These are phyloP conservation scores for Lagenidium sp. DNA, from an alignment of 352 stramenopile genomes.

Conservation along the genomic window DNA sequence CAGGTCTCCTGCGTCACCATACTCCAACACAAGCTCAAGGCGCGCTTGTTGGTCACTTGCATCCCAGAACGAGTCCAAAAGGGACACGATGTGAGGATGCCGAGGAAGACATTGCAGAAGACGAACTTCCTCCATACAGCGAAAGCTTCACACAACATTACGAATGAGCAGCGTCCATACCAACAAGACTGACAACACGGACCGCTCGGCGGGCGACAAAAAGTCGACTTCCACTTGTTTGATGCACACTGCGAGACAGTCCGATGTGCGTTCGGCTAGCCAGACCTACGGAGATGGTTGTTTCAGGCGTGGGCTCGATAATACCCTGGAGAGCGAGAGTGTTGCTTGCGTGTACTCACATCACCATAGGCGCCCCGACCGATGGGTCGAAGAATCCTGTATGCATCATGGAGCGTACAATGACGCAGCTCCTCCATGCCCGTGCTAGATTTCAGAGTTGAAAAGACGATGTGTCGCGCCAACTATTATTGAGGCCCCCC, in stretches of 20 bases:
- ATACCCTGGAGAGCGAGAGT: too few relatives aligned
- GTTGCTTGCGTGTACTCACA: too few relatives aligned
- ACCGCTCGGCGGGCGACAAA: slow-evolving; percentile 29
- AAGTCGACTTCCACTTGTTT: slow-evolving; percentile 54
- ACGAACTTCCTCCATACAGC: slow-evolving; percentile 35
- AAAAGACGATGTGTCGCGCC: too few relatives aligned
- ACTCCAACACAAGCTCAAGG: slow-evolving; percentile 59
- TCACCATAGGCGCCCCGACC: slow-evolving; percentile 41
- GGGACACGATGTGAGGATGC: slow-evolving; percentile 45
- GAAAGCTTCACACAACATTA: slow-evolving; percentile 11
- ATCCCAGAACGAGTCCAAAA: slow-evolving; percentile 46
- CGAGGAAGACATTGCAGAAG: slow-evolving; percentile 33
- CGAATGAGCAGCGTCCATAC: neutral
- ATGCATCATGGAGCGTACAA: slow-evolving; percentile 11
- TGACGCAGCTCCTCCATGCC: neutral
- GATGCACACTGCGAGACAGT: slow-evolving; percentile 26
- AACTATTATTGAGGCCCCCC: neutral
- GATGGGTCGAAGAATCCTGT: slow-evolving; percentile 26
- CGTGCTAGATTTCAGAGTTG: too few relatives aligned
- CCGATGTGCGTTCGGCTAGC: slow-evolving; percentile 20
- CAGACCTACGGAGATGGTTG: slow-evolving; percentile 29
- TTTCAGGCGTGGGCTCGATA: too few relatives aligned
- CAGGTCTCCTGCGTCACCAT: slow-evolving; percentile 55
- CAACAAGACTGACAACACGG: neutral
- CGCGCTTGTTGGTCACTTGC: slow-evolving; percentile 4